phyloP scores from a whole-genome alignment of 352 stramenopile species.

The Globisporangium yorkense region DNA sequence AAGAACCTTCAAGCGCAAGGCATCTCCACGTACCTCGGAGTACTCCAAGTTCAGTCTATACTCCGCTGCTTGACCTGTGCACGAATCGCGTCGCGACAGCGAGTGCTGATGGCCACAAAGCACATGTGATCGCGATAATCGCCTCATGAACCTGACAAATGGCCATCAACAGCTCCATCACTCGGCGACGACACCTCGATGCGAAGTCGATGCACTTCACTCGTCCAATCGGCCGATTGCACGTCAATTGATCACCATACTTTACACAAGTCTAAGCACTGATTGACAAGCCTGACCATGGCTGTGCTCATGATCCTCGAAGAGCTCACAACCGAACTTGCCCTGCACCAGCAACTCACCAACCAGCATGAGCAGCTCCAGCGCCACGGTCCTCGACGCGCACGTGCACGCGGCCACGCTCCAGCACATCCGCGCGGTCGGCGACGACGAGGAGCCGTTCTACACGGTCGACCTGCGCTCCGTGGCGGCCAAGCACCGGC shows the following conservation, averaged over 20 bases:
- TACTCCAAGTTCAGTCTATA: too few relatives aligned
- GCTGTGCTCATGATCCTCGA: not conserved
- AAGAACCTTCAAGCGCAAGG: too few relatives aligned
- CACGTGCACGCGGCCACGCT: conserved; percentile 7
- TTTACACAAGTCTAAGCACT: too few relatives aligned
- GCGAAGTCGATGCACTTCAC: not conserved
- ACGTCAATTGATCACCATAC: not conserved
- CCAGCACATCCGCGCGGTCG: conserved; percentile 19
- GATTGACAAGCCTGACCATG: too few relatives aligned
- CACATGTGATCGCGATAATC: too few relatives aligned
- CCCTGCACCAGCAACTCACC: not conserved
- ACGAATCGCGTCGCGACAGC: too few relatives aligned
- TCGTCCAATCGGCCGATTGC: not conserved
- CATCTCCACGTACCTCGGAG: too few relatives aligned
- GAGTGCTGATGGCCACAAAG: too few relatives aligned
- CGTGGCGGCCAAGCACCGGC: conserved; percentile 40
- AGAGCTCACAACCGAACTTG: not conserved
- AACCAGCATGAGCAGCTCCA: not conserved
- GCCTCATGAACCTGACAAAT: too few relatives aligned
- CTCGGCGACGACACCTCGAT: not conserved
- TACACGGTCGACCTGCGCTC: conserved; percentile 54
- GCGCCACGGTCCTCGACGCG: conserved; percentile 4
- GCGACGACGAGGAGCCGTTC: conserved; percentile 45
- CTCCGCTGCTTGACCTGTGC: too few relatives aligned
- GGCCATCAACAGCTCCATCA: too few relatives aligned